phyloP scores from a whole-genome alignment of 2,329 filamentous ascomycete genomes.

The Rhinocladiella similis region DNA sequence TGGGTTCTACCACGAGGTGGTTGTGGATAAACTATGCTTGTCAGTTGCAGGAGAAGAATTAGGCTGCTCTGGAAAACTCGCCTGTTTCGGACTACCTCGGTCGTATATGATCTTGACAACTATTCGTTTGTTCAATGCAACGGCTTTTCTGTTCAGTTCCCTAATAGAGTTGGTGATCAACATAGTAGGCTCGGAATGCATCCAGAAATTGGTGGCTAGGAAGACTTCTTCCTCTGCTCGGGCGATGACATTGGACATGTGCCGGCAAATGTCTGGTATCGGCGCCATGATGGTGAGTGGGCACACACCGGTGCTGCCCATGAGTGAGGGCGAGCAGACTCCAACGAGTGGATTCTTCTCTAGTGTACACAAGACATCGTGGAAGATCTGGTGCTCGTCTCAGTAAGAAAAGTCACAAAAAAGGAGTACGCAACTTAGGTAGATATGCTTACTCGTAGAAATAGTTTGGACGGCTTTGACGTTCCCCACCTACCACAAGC shows the following conservation, averaged over 20 bases:
- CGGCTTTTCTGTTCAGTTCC: conserved; percentile 68
- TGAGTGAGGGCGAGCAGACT: conserved; percentile 58
- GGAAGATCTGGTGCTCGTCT: conserved; percentile 54
- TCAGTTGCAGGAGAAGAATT: background rate
- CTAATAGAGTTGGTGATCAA: conserved; percentile 68
- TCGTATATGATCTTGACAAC: conserved; percentile 77
- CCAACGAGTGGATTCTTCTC: conserved; percentile 44
- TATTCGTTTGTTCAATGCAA: conserved; percentile 56
- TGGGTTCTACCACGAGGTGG: conserved; percentile 60
- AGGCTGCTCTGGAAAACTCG: conserved; percentile 24
- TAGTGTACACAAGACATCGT: conserved; percentile 57
- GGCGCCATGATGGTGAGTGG: conserved; percentile 70
- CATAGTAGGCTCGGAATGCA: conserved; percentile 65
- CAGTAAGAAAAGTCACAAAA: background rate
- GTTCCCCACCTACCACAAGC: conserved; percentile 69
- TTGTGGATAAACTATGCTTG: conserved; percentile 50
- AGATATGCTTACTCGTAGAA: conserved; percentile 54
- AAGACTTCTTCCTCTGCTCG: conserved; percentile 72
- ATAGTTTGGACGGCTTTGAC: conserved; percentile 64
- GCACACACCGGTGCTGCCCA: conserved; percentile 62
- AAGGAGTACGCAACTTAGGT: background rate
- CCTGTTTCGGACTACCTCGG: conserved; percentile 64
- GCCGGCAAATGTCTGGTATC: conserved; percentile 69
- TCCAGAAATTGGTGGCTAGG: conserved; percentile 75
- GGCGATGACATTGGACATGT: conserved; percentile 75